These are phyloP conservation scores for Trichophyton simii DNA, from an alignment of 2,329 filamentous ascomycete genomes.

Conservation along the genomic window DNA sequence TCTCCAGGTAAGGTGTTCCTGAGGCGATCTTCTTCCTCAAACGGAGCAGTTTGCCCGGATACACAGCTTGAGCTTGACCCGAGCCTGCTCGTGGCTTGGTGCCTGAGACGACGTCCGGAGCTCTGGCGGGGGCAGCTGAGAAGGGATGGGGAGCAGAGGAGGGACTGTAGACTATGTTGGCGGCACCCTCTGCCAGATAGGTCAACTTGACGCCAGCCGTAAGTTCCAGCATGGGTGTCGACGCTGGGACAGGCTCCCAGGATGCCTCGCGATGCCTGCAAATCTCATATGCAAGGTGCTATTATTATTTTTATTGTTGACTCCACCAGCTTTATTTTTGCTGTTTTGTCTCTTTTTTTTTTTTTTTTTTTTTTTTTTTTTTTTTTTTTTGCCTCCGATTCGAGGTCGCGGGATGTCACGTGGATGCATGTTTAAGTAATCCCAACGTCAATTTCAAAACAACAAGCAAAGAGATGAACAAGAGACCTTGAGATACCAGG, in stretches of 20 bases:
- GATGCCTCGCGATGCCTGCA: slow-evolving; percentile 13
- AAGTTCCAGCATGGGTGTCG: slow-evolving; percentile 21
- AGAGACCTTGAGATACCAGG: background rate
- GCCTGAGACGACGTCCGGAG: background rate
- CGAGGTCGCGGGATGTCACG: background rate
- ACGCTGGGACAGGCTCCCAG: background rate
- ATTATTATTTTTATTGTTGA: background rate
- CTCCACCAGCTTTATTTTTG: background rate
- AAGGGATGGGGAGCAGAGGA: slow-evolving; percentile 22
- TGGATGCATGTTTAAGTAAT: background rate
- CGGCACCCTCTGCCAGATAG: slow-evolving; percentile 56
- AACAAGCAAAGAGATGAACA: background rate
- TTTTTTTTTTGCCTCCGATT: background rate
- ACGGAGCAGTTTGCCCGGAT: slow-evolving; percentile 43
- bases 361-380: background rate
- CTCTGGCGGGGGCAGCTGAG: too few relatives aligned
- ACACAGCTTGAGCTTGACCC: slow-evolving; percentile 2
- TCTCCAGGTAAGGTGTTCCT: slow-evolving; percentile 41
- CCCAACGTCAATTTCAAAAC: background rate
- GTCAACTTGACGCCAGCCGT: slow-evolving; percentile 24
- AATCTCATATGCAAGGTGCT: background rate
- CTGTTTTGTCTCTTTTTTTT: background rate
- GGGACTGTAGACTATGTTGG: slow-evolving; percentile 62
- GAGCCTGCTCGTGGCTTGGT: slow-evolving; percentile 9
- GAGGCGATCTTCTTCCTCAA: slow-evolving; percentile 46